A percentile compares a stretch with the other conserved stretches of the same genome.
Conservation (phyloP, 148 eudicot species). For the Vaccinium macrocarpon region DNA sequence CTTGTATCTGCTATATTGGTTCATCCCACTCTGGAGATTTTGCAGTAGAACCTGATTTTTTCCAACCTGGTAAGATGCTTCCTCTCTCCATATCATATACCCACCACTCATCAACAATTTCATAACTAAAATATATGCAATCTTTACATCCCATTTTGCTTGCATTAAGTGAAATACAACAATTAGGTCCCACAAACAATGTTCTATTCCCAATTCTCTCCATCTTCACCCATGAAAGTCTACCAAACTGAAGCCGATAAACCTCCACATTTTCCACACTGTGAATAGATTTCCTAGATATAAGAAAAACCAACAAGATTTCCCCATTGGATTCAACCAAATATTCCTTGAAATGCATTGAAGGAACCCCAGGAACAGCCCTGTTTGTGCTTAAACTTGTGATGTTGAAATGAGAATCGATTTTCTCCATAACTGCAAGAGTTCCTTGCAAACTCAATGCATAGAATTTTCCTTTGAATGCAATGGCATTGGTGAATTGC, state of each 20-base stretch:
- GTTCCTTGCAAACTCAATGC: conserved; percentile 35
- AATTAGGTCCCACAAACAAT: conserved; percentile 20
- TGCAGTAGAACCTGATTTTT: background rate
- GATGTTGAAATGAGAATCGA: conserved; percentile 15
- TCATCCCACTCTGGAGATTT: conserved; percentile 18
- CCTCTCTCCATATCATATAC: conserved; percentile 28
- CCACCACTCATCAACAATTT: conserved; percentile 22
- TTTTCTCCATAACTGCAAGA: conserved; percentile 25
- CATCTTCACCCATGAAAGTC: too few species aligned
- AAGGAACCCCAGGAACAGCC: conserved; percentile 24
- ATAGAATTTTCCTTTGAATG: conserved; percentile 26
- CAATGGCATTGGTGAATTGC: conserved; percentile 26
- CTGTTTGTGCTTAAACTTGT: conserved; percentile 16
- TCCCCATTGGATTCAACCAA: background rate
- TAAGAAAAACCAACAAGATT: background rate
- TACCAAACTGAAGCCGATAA: too few species aligned
- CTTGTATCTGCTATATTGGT: background rate
- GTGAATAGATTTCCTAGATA: conserved; percentile 15
- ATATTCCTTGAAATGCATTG: conserved; percentile 12
- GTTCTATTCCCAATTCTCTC: conserved; percentile 2
- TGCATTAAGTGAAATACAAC: conserved; percentile 24
- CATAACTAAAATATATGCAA: conserved; percentile 24
- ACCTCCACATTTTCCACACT: conserved; percentile 19
- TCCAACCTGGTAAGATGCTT: conserved; percentile 16
- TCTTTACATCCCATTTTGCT: conserved; percentile 26